phyloP scores from a whole-genome alignment of 257 asterid genomes.

The Mitragyna speciosa region DNA sequence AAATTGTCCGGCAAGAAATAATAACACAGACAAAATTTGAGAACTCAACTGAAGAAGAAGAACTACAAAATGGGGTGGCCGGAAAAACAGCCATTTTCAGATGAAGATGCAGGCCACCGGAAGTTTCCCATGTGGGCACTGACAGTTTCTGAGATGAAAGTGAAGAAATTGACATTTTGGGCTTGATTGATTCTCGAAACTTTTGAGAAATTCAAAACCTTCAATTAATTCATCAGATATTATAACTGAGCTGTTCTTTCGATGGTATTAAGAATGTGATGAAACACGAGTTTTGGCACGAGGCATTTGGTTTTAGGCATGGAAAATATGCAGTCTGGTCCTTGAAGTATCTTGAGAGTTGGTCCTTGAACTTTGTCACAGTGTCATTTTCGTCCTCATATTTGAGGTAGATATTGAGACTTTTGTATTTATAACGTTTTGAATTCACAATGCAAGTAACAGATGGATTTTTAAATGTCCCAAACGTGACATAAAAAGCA shows the following conservation, averaged over 20 bases:
- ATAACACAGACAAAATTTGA: neutral
- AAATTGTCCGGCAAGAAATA: neutral
- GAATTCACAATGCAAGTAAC: no score
- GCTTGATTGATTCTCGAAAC: neutral
- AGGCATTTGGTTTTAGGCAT: neutral
- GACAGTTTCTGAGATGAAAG: conserved; percentile 11
- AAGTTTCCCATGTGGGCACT: conserved; percentile 22
- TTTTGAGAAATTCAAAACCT: conserved; percentile 1
- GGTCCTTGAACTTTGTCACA: neutral
- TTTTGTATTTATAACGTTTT: no score
- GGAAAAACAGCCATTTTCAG: conserved; percentile 18
- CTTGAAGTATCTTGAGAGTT: neutral
- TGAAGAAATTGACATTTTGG: conserved; percentile 28
- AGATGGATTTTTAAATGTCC: no score
- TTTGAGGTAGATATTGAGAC: no score
- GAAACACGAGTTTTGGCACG: no score
- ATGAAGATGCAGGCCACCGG: conserved; percentile 9
- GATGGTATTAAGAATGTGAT: no score
- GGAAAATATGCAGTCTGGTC: neutral
- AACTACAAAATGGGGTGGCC: conserved; percentile 9
- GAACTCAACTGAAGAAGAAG: conserved; percentile 17
- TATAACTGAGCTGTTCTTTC: no score
- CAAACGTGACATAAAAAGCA: no score
- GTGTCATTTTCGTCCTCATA: neutral
- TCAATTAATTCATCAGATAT: neutral